Evolutionary conservation across 305 asterid genomes (phyloP).

Genomic region (Ajuga reptans): DNA sequence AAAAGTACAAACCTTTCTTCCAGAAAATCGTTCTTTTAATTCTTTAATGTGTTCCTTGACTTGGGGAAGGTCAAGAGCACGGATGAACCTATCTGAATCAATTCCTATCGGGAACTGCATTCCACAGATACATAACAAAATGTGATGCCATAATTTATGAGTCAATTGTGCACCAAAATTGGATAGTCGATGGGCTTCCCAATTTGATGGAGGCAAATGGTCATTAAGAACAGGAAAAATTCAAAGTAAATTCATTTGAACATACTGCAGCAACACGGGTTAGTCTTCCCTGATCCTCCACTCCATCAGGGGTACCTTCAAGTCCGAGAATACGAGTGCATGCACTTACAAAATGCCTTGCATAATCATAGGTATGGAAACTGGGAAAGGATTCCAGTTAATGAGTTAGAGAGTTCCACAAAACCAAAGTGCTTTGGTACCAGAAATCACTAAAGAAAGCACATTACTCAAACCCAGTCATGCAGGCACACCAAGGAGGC

Average conservation of each 20-base stretch:
- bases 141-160: constrained; percentile 17
- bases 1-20: constrained; percentile 53
- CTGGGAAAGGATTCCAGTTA: constrained; percentile 39
- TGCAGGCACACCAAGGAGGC: not conserved
- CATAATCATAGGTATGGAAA: constrained; percentile 89
- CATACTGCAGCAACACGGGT: constrained; percentile 96
- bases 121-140: constrained; percentile 21
- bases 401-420: constrained; percentile 15
- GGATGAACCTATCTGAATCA: constrained; percentile 82
- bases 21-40: constrained; percentile 64
- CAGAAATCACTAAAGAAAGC: constrained; percentile 9
- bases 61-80: constrained; percentile 52
- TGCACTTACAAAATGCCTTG: constrained; percentile 87
- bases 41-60: constrained; percentile 64
- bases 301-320: constrained; percentile 96
- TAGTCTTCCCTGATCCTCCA: constrained; percentile 89
- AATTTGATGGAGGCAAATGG: not conserved
- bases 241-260: constrained; percentile 18
- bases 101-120: constrained; percentile 88
- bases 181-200: constrained; percentile 8
- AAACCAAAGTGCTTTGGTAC: not conserved
- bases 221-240: constrained; percentile 12
- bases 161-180: not conserved
- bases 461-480: not conserved
- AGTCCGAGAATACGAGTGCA: constrained; percentile 93